Percentiles rank a stretch among this genome's conserved stretches.
These are phyloP conservation scores for Trichoderma lentiforme DNA, from an alignment of 2,329 filamentous ascomycete species.

Conservation along the genomic window DNA sequence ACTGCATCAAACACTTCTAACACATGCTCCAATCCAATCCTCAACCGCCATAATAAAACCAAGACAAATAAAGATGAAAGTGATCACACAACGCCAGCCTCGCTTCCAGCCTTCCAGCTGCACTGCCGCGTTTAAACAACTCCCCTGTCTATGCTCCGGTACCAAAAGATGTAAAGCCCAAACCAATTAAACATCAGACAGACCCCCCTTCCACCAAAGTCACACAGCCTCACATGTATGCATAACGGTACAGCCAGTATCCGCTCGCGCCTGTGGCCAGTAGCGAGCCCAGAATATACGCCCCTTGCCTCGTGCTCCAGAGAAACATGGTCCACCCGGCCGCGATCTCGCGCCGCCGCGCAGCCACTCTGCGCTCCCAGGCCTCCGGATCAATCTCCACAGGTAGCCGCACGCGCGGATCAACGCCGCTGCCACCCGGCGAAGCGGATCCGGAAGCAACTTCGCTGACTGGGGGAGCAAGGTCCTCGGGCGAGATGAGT, in stretches of 20 bases:
- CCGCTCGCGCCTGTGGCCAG: slow-evolving; percentile 40
- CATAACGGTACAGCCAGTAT: slow-evolving; percentile 42
- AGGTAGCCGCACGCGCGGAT: slow-evolving; percentile 47
- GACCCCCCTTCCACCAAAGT: background rate
- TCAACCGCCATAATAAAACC: background rate
- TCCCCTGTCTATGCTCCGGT: background rate
- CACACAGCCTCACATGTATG: background rate
- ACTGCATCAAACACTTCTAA: background rate
- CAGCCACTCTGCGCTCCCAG: slow-evolving; percentile 49
- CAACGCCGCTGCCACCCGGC: slow-evolving; percentile 22
- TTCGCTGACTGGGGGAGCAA: slow-evolving; percentile 30
- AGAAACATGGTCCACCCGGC: slow-evolving; percentile 55
- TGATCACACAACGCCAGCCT: background rate
- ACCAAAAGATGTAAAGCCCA: background rate
- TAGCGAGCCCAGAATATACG: slow-evolving; percentile 42
- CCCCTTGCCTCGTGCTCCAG: slow-evolving; percentile 52
- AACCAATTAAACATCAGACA: no score
- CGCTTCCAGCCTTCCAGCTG: background rate
- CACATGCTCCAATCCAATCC: background rate
- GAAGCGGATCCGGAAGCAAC: slow-evolving; percentile 22
- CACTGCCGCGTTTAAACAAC: background rate
- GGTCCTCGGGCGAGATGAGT: slow-evolving; percentile 43
- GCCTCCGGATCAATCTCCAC: slow-evolving; percentile 53
- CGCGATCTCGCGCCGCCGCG: slow-evolving; percentile 44
- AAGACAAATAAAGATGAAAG: background rate